A percentile compares a stretch with the other conserved stretches of the same genome.
Evolutionary conservation across 2,329 filamentous ascomycete species (phyloP).

Genomic region (Cordyceps cicadae): DNA sequence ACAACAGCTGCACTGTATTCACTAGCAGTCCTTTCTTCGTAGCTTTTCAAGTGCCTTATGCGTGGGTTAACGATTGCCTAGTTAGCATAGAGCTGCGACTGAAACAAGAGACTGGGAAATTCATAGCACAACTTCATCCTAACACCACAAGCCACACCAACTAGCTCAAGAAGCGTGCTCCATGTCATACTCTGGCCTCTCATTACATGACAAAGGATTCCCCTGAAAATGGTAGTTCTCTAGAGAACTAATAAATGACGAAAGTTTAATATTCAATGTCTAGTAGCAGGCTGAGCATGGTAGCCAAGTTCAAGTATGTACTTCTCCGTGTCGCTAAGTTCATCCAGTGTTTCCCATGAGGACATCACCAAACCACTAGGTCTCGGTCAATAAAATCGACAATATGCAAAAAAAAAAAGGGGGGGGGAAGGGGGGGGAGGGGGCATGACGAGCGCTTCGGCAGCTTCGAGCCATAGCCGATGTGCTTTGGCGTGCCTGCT

Average conservation of each 20-base stretch:
- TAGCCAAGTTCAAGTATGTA: not conserved
- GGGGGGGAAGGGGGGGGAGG: not conserved
- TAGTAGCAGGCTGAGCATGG: not conserved
- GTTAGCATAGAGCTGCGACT: not conserved
- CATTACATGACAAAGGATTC: too few relatives aligned
- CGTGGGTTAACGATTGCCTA: not conserved
- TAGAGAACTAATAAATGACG: not conserved
- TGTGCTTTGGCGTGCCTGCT: not conserved
- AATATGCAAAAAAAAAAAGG: not conserved
- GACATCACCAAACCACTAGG: not conserved
- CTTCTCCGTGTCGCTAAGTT: not conserved
- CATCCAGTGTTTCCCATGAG: not conserved
- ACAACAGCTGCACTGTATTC: slow-evolving; percentile 21
- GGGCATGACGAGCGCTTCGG: too few relatives aligned
- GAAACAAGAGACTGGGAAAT: not conserved
- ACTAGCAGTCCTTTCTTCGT: not conserved
- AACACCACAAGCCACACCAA: not conserved
- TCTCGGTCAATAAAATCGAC: not conserved
- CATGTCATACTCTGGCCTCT: not conserved
- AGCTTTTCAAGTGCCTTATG: not conserved
- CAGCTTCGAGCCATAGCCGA: not conserved
- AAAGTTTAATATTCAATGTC: slow-evolving; percentile 1
- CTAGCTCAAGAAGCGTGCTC: not conserved
- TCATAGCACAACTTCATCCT: too few relatives aligned
- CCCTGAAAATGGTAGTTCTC: too few relatives aligned